These are phyloP conservation scores for Colletotrichum sp. DNA, from an alignment of 2,329 filamentous ascomycete species.

Conservation along the genomic window DNA sequence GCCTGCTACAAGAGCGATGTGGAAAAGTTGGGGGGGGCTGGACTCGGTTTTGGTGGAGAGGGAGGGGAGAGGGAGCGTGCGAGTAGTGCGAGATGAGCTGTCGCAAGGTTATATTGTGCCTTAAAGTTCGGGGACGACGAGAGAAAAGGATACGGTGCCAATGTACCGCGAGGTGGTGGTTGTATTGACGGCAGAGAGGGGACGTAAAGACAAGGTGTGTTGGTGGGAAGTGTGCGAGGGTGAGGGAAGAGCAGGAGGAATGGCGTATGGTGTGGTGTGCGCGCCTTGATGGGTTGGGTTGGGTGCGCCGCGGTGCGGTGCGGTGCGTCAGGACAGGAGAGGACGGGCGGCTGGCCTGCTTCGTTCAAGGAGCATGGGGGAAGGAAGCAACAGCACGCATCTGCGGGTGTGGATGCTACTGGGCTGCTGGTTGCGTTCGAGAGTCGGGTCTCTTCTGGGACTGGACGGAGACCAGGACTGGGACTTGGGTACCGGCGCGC, in stretches of 20 bases:
- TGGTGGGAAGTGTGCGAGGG: slow-evolving; percentile 18
- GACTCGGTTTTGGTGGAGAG: slow-evolving; percentile 1
- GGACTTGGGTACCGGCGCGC: slow-evolving; percentile 10
- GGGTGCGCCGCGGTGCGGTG: slow-evolving; percentile 12
- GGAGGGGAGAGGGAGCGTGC: neutral
- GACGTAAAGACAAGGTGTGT: slow-evolving; percentile 18
- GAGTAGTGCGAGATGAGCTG: slow-evolving; percentile 13
- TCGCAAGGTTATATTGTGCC: slow-evolving; percentile 24
- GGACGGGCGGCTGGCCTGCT: slow-evolving; percentile 9
- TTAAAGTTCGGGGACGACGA: slow-evolving; percentile 13
- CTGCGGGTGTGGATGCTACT: slow-evolving; percentile 8
- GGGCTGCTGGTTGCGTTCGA: slow-evolving; percentile 14
- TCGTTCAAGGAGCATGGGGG: slow-evolving; percentile 2
- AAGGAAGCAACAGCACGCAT: neutral
- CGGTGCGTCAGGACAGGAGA: slow-evolving; percentile 17
- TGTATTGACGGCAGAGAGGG: neutral
- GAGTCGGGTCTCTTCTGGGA: slow-evolving; percentile 15
- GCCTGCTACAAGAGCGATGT: slow-evolving; percentile 10
- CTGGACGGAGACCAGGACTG: neutral
- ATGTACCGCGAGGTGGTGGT: slow-evolving; percentile 12
- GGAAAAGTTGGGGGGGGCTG: slow-evolving; percentile 11
- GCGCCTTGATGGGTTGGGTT: slow-evolving; percentile 19
- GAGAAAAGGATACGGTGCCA: neutral
- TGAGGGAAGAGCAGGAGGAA: slow-evolving; percentile 11
- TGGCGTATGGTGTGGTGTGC: slow-evolving; percentile 8